Conservation (phyloP, 2,329 filamentous ascomycete species). For the Aspergillus sojae region DNA sequence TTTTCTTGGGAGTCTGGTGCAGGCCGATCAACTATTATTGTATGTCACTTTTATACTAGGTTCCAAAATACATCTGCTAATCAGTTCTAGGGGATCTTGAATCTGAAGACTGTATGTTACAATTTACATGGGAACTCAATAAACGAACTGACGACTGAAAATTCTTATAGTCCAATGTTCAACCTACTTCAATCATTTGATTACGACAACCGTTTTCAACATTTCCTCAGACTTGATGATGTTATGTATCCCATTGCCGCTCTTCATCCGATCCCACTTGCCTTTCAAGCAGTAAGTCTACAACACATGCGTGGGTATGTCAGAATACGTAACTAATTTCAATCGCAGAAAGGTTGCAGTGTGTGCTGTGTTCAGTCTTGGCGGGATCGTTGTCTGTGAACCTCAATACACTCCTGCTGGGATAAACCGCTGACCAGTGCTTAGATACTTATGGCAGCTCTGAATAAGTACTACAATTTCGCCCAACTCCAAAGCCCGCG, state of each 20-base stretch:
- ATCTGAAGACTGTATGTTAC: neutral
- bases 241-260: slow-evolving; percentile 5
- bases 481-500: neutral
- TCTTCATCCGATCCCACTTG: neutral
- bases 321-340: neutral
- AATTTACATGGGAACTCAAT: no score
- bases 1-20: slow-evolving; percentile 5
- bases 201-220: slow-evolving; percentile 1
- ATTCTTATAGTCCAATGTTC: neutral
- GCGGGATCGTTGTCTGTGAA: neutral
- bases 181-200: slow-evolving; percentile 3
- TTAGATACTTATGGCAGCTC: neutral
- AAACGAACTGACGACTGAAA: neutral
- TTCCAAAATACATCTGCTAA: neutral
- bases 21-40: neutral
- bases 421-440: neutral
- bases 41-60: neutral
- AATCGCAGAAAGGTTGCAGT: neutral
- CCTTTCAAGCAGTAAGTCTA: neutral
- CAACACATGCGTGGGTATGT: fast-evolving
- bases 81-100: neutral
- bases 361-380: neutral
- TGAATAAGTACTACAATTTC: slow-evolving; percentile 2
- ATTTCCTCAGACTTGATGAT: slow-evolving; percentile 1
- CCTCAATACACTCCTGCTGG: neutral